Conservation (phyloP, 352 stramenopile genomes). For the Peronospora farinosa region DNA sequence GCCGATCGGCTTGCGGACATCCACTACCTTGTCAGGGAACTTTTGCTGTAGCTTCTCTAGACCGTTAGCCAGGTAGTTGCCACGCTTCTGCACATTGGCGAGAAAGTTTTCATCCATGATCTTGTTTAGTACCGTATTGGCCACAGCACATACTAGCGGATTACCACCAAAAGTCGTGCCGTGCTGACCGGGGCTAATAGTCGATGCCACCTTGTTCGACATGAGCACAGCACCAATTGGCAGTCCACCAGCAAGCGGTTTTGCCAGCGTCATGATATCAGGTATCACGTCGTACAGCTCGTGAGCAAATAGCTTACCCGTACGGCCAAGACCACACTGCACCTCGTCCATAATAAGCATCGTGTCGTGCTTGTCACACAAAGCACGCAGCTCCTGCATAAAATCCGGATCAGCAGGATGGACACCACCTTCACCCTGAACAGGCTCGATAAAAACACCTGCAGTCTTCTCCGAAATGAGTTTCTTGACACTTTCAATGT, state of each 20-base stretch:
- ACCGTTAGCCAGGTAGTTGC: slow-evolving; percentile 48
- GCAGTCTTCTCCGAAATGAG: slow-evolving; percentile 70
- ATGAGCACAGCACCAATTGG: slow-evolving; percentile 95
- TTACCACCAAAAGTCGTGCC: slow-evolving; percentile 96
- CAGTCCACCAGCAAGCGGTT: slow-evolving; percentile 93
- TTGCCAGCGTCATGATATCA: slow-evolving; percentile 96
- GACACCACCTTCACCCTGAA: slow-evolving; percentile 92
- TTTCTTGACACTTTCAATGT: slow-evolving; percentile 74
- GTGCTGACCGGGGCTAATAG: slow-evolving; percentile 90
- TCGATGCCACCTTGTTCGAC: slow-evolving; percentile 83
- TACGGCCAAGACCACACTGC: slow-evolving; percentile 94
- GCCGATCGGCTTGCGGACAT: slow-evolving; percentile 59
- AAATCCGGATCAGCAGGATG: slow-evolving; percentile 88
- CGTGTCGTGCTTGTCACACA: slow-evolving; percentile 92
- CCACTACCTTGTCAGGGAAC: slow-evolving; percentile 61
- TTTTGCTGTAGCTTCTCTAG: slow-evolving; percentile 64
- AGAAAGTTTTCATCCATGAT: slow-evolving; percentile 68
- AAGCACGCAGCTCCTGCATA: slow-evolving; percentile 79
- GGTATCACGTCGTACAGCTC: slow-evolving; percentile 90
- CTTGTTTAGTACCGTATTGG: slow-evolving; percentile 70
- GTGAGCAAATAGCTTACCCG: slow-evolving; percentile 92
- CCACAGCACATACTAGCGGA: slow-evolving; percentile 91
- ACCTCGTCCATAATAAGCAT: slow-evolving; percentile 99
- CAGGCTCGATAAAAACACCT: slow-evolving; percentile 76
- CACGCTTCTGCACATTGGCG: slow-evolving; percentile 60